A percentile compares a stretch with the other conserved stretches of the same genome.
phyloP scores from a whole-genome alignment of 2,329 filamentous ascomycete species.

The Botrytis hyacinthi region DNA sequence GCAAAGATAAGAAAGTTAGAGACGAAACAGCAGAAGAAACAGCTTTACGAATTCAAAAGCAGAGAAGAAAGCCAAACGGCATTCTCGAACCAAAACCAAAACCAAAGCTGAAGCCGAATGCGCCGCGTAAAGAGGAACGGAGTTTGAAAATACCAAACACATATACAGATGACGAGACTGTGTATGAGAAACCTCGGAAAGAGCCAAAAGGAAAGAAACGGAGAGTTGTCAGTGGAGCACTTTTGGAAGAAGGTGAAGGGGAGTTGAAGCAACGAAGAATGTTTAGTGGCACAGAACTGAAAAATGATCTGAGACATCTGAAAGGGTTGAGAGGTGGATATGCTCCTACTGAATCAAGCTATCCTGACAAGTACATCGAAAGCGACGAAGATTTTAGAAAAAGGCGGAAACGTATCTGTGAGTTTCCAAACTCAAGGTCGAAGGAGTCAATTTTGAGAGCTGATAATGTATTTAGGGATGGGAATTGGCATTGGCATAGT shows the following conservation, averaged over 20 bases:
- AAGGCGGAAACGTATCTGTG: slow-evolving; percentile 61
- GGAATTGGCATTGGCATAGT: slow-evolving; percentile 53
- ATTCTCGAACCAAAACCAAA: neutral
- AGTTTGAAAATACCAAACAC: slow-evolving; percentile 3
- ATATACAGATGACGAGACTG: slow-evolving; percentile 30
- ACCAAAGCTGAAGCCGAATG: neutral
- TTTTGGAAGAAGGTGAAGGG: slow-evolving; percentile 65
- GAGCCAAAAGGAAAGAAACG: slow-evolving; percentile 43
- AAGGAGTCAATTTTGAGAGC: neutral
- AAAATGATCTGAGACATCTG: slow-evolving; percentile 48
- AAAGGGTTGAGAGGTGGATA: slow-evolving; percentile 40
- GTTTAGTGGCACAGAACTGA: slow-evolving; percentile 7
- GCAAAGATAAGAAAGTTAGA: neutral
- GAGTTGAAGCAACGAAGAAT: slow-evolving; percentile 49
- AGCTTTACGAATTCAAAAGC: neutral
- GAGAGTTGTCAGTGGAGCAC: slow-evolving; percentile 66
- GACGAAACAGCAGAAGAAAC: slow-evolving; percentile 13
- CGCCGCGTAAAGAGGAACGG: slow-evolving; percentile 15
- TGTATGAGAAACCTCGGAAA: slow-evolving; percentile 27
- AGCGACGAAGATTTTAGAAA: slow-evolving; percentile 29
- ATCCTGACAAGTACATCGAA: slow-evolving; percentile 13
- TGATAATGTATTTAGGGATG: slow-evolving; percentile 43
- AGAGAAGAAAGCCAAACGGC: slow-evolving; percentile 3
- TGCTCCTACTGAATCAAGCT: slow-evolving; percentile 13
- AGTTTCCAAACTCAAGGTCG: slow-evolving; percentile 36